A percentile compares a stretch with the other conserved stretches of the same genome.
These are phyloP conservation scores for Pythium pyrilobum DNA, from an alignment of 352 stramenopile genomes.

Conservation along the genomic window DNA sequence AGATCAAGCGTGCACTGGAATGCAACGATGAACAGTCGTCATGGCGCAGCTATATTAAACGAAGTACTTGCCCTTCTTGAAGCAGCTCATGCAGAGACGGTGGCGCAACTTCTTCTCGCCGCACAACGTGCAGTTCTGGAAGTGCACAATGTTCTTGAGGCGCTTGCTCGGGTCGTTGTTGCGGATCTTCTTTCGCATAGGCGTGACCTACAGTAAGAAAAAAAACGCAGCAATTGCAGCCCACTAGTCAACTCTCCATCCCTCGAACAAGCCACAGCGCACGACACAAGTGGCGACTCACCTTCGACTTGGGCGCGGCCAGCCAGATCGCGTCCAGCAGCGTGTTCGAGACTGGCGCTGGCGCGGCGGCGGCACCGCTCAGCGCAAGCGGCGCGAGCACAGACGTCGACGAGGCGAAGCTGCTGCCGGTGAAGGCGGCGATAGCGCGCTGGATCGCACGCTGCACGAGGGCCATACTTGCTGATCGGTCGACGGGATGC, in stretches of 20 bases:
- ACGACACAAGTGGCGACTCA: slow-evolving; percentile 24
- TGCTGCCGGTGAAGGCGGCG: slow-evolving; percentile 48
- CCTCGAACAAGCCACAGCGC: no score
- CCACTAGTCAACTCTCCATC: background rate
- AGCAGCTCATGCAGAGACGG: slow-evolving; percentile 88
- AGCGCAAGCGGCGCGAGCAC: slow-evolving; percentile 32
- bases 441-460: slow-evolving; percentile 64
- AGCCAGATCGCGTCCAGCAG: slow-evolving; percentile 76
- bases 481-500: background rate
- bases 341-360: slow-evolving; percentile 37
- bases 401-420: slow-evolving; percentile 29
- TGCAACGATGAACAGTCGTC: no score
- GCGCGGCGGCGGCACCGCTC: slow-evolving; percentile 20
- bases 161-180: slow-evolving; percentile 87
- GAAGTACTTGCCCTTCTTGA: slow-evolving; percentile 91
- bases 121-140: slow-evolving; percentile 79
- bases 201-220: slow-evolving; percentile 55
- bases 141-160: slow-evolving; percentile 89
- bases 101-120: slow-evolving; percentile 87
- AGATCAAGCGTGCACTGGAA: no score
- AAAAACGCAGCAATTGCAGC: background rate
- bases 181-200: slow-evolving; percentile 80
- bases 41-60: slow-evolving; percentile 36
- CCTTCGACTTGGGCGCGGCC: slow-evolving; percentile 84
- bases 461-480: slow-evolving; percentile 56